These are phyloP conservation scores for Vitis rupestris DNA, from an alignment of 164 flowering plant species.

Conservation along the genomic window DNA sequence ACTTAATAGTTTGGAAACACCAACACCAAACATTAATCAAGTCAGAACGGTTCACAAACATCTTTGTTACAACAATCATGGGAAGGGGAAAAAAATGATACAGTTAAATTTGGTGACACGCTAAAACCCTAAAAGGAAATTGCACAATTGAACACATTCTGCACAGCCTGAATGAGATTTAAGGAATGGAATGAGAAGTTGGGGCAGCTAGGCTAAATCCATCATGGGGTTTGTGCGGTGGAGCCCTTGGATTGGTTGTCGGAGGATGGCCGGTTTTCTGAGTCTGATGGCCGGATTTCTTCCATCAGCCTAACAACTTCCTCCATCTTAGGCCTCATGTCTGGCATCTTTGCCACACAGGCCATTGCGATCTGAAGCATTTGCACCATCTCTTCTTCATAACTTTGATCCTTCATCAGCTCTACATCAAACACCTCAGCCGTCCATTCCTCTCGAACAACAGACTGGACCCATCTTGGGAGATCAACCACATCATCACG, in stretches of 20 bases:
- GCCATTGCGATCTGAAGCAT: constrained; percentile 58
- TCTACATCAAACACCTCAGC: constrained; percentile 39
- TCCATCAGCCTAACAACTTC: constrained; percentile 46
- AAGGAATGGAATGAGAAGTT: too few species aligned
- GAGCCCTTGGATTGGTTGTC: constrained; percentile 33
- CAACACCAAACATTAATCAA: too few species aligned
- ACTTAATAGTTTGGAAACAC: too few species aligned
- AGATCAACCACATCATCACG: constrained; percentile 42
- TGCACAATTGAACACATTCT: constrained; percentile 1
- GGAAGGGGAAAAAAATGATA: too few species aligned
- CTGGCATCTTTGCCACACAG: constrained; percentile 39
- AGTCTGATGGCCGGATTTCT: constrained; percentile 35
- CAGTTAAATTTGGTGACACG: too few species aligned
- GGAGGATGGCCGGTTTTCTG: constrained; percentile 26
- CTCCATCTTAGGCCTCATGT: constrained; percentile 39
- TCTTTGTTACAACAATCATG: too few species aligned
- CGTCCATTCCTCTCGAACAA: constrained; percentile 50
- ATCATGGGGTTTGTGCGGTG: constrained; percentile 34
- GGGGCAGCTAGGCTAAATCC: background rate
- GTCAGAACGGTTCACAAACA: too few species aligned
- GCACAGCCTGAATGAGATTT: too few species aligned
- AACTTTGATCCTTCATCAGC: constrained; percentile 22
- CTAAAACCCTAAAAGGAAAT: background rate
- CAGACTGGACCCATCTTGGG: constrained; percentile 52
- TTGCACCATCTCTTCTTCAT: constrained; percentile 52